These are phyloP conservation scores for Aurinia saxatilis DNA, from an alignment of 345 rosid species.

Conservation along the genomic window DNA sequence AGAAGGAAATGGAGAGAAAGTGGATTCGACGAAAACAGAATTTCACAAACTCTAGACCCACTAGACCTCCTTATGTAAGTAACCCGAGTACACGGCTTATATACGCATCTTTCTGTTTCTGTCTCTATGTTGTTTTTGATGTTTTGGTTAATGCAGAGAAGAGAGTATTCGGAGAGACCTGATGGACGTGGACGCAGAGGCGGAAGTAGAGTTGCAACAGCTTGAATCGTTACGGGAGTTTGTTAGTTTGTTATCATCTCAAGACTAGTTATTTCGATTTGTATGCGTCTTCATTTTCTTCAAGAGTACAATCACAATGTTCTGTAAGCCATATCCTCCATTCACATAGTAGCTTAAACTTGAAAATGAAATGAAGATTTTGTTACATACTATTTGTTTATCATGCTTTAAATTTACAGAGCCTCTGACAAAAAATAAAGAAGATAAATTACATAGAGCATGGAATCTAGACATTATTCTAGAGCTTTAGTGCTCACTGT, in stretches of 20 bases:
- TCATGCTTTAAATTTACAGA: conserved; percentile 2
- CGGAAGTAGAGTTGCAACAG: conserved; percentile 26
- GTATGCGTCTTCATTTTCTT: not conserved
- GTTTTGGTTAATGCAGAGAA: conserved; percentile 32
- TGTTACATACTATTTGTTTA: not conserved
- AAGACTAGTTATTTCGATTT: not conserved
- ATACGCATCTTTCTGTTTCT: not conserved
- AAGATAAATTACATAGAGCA: not conserved
- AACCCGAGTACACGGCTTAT: not conserved
- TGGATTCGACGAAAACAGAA: conserved; percentile 28
- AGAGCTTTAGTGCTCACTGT: not conserved
- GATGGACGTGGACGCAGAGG: conserved; percentile 43
- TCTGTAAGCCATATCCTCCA: not conserved
- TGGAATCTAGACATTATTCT: not conserved
- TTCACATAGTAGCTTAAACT: not conserved
- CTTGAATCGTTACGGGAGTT: not conserved
- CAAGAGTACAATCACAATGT: not conserved
- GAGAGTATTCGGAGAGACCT: conserved; percentile 27
- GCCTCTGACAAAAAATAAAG: too few relatives aligned
- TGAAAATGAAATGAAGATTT: not conserved
- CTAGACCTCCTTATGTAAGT: conserved; percentile 24
- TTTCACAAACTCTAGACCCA: conserved; percentile 14
- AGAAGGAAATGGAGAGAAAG: conserved; percentile 41
- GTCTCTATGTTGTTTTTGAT: not conserved
- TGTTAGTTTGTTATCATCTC: conserved; percentile 3